Base-by-base conservation (phyloP, 768 basidiomycete genomes). In the Mycena chlorophos region DNA sequence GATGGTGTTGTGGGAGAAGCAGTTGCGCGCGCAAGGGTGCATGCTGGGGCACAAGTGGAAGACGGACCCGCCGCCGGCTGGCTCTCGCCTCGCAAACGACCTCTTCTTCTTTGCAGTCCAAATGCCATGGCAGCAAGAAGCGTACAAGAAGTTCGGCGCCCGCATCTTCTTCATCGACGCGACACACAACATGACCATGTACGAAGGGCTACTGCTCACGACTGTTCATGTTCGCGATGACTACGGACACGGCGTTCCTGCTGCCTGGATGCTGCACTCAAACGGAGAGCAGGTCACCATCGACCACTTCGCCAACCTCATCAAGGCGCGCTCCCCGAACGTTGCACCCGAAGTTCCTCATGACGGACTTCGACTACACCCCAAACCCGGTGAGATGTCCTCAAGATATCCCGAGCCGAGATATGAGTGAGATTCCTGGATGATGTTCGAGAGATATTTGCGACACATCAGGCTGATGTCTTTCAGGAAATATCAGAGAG, bases 181-280 rank as follows among this genome's bases (percentile, higher is more conserved):
- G 22, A 43, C 40, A 19, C 40, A 43, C 40, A 43, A 43, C 20
- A 20, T 43, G 10, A 43, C 40, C 16, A 20, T 43, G 8, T 20
- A 43, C 40, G 40, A 10, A 8, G 20, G 20, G 10, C 40, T 43
- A 8, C 40, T 43, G 8, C 40, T 43, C 22, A 43, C 40, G 12
- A 43, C 40, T n/a, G 10, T 43, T 10, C 10, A 10, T 19, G 40
- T 43, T 23, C 40, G 40, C 40, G 40, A 43, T 43, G 8, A 20
- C 16, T 43, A 19, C 10, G 40, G 10, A 10, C 40, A 43, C 20
- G 59, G 64, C 1, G 57, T 63, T 37, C 60, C 64, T 10, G 22
- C 20, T 17, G 56, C 60, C 2, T 65, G 57, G 59, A 63, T 65
- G 64, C 30, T 63, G 5, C 49, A 54, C 3, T 63, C 64, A 8